Evolutionary conservation across 2,329 filamentous ascomycete species (phyloP).

Genomic region (Penicillium sp.): DNA sequence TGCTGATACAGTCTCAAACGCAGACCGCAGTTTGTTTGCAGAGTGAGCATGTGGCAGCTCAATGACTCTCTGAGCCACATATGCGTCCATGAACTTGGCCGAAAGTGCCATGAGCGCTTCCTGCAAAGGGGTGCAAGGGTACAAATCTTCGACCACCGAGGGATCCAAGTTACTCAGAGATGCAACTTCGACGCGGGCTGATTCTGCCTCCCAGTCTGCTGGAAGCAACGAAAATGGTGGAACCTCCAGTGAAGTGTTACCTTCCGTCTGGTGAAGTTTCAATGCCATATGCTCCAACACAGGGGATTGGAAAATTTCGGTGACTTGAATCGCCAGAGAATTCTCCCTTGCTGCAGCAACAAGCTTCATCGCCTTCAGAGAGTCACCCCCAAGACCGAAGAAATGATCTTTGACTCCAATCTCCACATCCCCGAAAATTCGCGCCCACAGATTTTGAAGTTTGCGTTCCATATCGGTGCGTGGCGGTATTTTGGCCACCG

Average conservation of each 20-base stretch:
- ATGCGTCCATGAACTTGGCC: conserved; percentile 37
- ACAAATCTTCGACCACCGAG: conserved; percentile 27
- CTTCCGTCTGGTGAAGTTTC: neutral
- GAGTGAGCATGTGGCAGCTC: conserved; percentile 29
- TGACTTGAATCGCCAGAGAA: conserved; percentile 22
- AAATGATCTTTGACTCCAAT: conserved; percentile 24
- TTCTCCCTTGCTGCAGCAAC: conserved; percentile 23
- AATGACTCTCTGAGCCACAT: conserved; percentile 40
- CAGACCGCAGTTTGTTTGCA: conserved; percentile 30
- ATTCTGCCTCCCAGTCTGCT: neutral
- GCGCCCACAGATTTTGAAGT: conserved; percentile 34
- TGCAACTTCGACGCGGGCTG: neutral
- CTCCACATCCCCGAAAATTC: conserved; percentile 19
- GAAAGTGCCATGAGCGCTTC: conserved; percentile 42
- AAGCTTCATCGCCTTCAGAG: conserved; percentile 32
- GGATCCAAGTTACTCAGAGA: neutral
- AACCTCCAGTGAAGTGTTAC: neutral
- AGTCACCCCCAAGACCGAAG: conserved; percentile 27
- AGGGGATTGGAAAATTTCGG: conserved; percentile 34
- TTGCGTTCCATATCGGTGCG: conserved; percentile 28
- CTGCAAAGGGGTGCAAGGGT: conserved; percentile 30
- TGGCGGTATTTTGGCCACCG: conserved; percentile 11
- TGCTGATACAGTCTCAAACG: conserved; percentile 34
- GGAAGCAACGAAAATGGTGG: conserved; percentile 1
- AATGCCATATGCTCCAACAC: conserved; percentile 38